Conservation (phyloP, 2,329 filamentous ascomycete species). For the Shiraia sp. region DNA sequence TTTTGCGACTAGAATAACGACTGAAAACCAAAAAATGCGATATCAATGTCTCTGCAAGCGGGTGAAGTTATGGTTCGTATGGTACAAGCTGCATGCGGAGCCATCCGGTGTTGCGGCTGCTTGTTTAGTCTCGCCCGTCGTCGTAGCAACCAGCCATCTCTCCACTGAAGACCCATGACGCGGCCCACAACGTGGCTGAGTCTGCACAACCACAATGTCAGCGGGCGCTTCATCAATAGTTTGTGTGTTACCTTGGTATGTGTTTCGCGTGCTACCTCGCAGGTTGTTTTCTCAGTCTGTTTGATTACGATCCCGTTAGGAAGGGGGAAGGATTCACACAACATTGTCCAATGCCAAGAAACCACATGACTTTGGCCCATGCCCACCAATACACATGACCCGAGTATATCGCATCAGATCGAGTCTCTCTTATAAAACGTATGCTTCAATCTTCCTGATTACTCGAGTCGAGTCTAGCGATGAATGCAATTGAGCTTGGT, state of each 20-base stretch:
- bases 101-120: constrained; percentile 4
- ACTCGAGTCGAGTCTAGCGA: too few species aligned
- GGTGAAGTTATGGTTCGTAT: constrained; percentile 7
- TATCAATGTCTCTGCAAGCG: constrained; percentile 19
- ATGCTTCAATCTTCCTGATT: too few species aligned
- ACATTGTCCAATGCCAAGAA: too few species aligned
- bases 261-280: neutral
- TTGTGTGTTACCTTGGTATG: neutral
- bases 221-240: constrained; percentile 1
- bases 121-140: constrained; percentile 16
- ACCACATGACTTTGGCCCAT: too few species aligned
- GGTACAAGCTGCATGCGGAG: neutral
- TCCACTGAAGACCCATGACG: neutral
- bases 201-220: neutral
- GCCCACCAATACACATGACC: too few species aligned
- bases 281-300: too few species aligned
- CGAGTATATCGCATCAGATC: too few species aligned
- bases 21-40: constrained; percentile 14
- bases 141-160: neutral
- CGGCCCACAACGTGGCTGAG: constrained; percentile 2
- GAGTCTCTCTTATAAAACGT: too few species aligned
- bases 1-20: constrained; percentile 11
- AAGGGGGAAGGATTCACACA: too few species aligned
- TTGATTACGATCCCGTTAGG: too few species aligned
- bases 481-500: too few species aligned